phyloP scores from a whole-genome alignment of 495 filamentous ascomycete genomes.

The Oleoguttula mirabilis region DNA sequence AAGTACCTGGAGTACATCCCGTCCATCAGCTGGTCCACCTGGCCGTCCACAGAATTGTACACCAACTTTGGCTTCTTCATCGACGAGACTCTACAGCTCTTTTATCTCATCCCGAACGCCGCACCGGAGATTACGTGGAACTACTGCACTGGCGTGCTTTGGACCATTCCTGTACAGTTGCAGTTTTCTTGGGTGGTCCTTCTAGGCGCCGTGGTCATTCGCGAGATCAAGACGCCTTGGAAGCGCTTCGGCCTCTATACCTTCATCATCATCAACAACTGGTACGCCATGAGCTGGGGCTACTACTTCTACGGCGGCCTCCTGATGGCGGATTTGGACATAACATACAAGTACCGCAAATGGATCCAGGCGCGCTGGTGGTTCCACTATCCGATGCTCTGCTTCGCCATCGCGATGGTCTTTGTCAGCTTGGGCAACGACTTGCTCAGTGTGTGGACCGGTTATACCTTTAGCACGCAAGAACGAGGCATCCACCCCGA shows the following conservation, averaged over 20 bases:
- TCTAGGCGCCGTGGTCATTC: slow-evolving; percentile 29
- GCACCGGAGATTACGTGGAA: slow-evolving; percentile 34
- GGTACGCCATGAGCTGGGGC: slow-evolving; percentile 34
- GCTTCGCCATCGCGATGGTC: slow-evolving; percentile 18
- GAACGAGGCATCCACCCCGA: slow-evolving; percentile 34
- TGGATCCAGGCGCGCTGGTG: slow-evolving; percentile 14
- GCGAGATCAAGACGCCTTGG: slow-evolving; percentile 35
- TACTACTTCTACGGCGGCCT: slow-evolving; percentile 33
- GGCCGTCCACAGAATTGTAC: slow-evolving; percentile 30
- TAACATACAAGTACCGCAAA: slow-evolving; percentile 32
- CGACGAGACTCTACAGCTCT: slow-evolving; percentile 29
- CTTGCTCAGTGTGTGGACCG: slow-evolving; percentile 22
- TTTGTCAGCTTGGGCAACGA: slow-evolving; percentile 25
- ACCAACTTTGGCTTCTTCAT: slow-evolving; percentile 29
- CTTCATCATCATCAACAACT: slow-evolving; percentile 30
- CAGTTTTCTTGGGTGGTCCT: slow-evolving; percentile 32
- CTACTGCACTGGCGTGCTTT: slow-evolving; percentile 36
- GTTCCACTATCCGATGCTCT: slow-evolving; percentile 27
- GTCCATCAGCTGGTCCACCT: slow-evolving; percentile 34
- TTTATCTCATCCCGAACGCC: slow-evolving; percentile 35
- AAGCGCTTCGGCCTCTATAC: slow-evolving; percentile 34
- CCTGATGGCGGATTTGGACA: slow-evolving; percentile 32
- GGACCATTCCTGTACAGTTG: slow-evolving; percentile 30
- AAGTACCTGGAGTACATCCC: slow-evolving; percentile 33
- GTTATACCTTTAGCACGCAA: slow-evolving; percentile 23